Percentiles rank a stretch among this genome's conserved stretches.
Evolutionary conservation across 179 eudicot genomes (phyloP).

Genomic region (Spergularia azorica): DNA sequence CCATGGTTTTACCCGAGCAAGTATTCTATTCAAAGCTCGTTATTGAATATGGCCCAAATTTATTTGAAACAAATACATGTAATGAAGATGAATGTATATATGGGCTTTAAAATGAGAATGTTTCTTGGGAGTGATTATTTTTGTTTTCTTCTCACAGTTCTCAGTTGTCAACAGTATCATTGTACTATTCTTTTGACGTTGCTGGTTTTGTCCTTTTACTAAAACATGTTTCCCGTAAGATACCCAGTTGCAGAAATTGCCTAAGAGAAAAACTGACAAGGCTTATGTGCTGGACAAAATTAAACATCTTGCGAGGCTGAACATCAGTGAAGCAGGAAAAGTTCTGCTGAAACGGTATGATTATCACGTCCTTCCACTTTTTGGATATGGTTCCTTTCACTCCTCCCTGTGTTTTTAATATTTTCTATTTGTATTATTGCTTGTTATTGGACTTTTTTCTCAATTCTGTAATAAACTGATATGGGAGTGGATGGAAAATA

Average conservation of each 20-base stretch:
- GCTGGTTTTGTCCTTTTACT: conserved; percentile 31
- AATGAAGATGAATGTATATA: neutral
- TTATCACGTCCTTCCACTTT: neutral
- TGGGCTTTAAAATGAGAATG: neutral
- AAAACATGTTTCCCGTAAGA: conserved; percentile 58
- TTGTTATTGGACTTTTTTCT: neutral
- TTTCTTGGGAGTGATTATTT: neutral
- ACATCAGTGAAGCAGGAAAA: conserved; percentile 78
- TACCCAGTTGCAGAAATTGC: conserved; percentile 99
- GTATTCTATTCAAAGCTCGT: neutral
- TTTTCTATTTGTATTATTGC: neutral
- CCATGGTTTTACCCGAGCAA: too few relatives aligned
- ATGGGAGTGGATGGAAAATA: neutral
- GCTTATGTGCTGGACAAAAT: conserved; percentile 86
- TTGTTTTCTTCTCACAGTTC: neutral
- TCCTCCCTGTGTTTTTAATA: neutral
- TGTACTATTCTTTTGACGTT: neutral
- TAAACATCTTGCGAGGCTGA: conserved; percentile 92
- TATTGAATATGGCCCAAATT: neutral
- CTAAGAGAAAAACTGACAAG: conserved; percentile 92
- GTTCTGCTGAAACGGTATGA: conserved; percentile 78
- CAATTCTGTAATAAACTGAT: neutral
- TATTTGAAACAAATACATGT: neutral
- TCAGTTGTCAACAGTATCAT: neutral
- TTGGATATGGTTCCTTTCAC: neutral